phyloP scores from a whole-genome alignment of 2,329 filamentous ascomycete genomes.

The Diplocarpon rosae region DNA sequence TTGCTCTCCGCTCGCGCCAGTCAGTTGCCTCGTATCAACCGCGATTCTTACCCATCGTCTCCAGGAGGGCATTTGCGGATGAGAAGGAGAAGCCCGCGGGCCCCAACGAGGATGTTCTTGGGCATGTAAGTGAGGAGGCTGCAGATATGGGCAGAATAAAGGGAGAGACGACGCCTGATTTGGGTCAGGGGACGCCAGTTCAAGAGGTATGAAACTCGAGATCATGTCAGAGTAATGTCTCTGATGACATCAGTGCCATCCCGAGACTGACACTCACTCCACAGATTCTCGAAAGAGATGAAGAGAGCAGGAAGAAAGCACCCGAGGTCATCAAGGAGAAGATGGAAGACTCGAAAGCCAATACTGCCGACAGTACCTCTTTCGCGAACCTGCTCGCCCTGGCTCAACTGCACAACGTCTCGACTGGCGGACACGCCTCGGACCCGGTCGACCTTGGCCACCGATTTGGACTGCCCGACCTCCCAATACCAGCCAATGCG shows the following conservation, averaged over 20 bases:
- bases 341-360: constrained; percentile 27
- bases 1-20: constrained; percentile 31
- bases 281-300: constrained; percentile 53
- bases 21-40: constrained; percentile 25
- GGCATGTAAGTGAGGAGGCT: constrained; percentile 55
- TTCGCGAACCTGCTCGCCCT: constrained; percentile 25
- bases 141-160: constrained; percentile 46
- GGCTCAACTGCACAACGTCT: constrained; percentile 23
- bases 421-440: constrained; percentile 15
- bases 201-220: constrained; percentile 41
- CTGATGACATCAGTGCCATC: constrained; percentile 12
- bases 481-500: constrained; percentile 49
- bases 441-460: constrained; percentile 18
- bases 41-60: constrained; percentile 16
- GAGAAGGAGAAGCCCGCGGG: constrained; percentile 27
- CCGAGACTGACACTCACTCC: constrained; percentile 8
- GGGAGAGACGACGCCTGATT: constrained; percentile 46
- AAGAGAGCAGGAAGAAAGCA: constrained; percentile 48
- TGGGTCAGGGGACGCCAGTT: constrained; percentile 54
- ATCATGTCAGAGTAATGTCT: constrained; percentile 3
- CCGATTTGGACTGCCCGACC: constrained; percentile 64
- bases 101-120: constrained; percentile 41
- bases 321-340: constrained; percentile 57
- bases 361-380: constrained; percentile 26
- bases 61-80: constrained; percentile 24